Percentiles rank a stretch among this genome's conserved stretches.
Evolutionary conservation across 192 early-diverging fungal species (phyloP).

Genomic region (Coemansia umbellata): DNA sequence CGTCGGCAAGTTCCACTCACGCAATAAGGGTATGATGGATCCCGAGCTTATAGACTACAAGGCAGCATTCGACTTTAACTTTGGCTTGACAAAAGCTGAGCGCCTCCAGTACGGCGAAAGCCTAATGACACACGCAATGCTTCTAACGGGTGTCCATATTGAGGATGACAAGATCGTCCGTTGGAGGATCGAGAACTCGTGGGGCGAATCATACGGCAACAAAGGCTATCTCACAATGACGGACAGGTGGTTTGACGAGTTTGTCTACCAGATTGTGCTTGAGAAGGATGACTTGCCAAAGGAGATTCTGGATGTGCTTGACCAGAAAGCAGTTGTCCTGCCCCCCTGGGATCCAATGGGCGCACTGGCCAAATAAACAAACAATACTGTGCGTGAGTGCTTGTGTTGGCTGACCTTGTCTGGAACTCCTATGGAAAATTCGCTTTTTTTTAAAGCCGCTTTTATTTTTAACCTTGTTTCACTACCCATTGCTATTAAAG

Average conservation of each 20-base stretch:
- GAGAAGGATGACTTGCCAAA: conserved; percentile 62
- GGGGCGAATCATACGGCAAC: conserved; percentile 62
- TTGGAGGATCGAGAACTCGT: conserved; percentile 74
- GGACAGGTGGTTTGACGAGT: conserved; percentile 73
- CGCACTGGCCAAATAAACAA: conserved; percentile 54
- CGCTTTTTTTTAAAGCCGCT: neutral
- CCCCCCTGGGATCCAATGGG: conserved; percentile 80
- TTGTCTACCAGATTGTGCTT: conserved; percentile 77
- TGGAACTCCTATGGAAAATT: neutral
- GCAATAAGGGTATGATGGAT: conserved; percentile 60
- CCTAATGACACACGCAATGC: conserved; percentile 79
- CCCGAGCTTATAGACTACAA: conserved; percentile 61
- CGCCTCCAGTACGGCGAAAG: conserved; percentile 68
- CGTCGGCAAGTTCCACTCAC: conserved; percentile 62
- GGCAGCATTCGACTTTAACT: conserved; percentile 59
- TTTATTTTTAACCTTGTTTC: neutral
- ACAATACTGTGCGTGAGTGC: too few species aligned
- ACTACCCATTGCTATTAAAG: too few species aligned
- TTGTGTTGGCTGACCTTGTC: too few species aligned
- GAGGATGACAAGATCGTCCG: conserved; percentile 61
- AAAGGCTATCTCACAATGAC: conserved; percentile 77
- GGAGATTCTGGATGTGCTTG: conserved; percentile 57
- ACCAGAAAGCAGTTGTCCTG: conserved; percentile 61
- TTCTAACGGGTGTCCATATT: conserved; percentile 71
- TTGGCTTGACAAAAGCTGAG: conserved; percentile 61